Base-by-base conservation (phyloP, 495 filamentous ascomycete species). In the Rhypophila decipiens region DNA sequence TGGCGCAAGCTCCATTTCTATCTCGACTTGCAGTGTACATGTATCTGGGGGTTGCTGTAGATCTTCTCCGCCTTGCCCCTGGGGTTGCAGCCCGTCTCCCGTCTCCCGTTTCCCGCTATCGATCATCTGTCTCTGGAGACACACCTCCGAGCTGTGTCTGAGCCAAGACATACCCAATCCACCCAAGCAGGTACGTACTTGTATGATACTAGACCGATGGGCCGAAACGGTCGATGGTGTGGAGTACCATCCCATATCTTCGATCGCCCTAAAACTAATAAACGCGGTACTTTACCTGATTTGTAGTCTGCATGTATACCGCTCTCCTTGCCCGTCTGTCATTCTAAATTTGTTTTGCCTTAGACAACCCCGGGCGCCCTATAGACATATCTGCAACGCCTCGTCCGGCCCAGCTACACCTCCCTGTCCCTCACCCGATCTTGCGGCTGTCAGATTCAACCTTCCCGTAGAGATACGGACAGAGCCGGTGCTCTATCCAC, bases 121-220 rank as follows among this genome's bases (percentile, higher is more conserved):
- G 42, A 31, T 44, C 38, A 49, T 41, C 27, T 33, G 52, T 47
- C n/a, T n/a, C n/a, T n/a, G n/a, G n/a, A n/a, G n/a, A 46, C 55
- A 56, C 55, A 24, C 49, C 56, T 61, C 52, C 46, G n/a, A n/a
- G n/a, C 55, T 64, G 53, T 55, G 35, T 55, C 50, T 49, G 29
- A 52, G 39, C 43, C 46, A 44, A 51, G 48, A n/a, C n/a, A n/a
- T 24, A 12, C 22, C 40, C 21, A 17, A 11, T 21, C 24, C 39
- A 46, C 44, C 33, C 46, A n/a, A n/a, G n/a, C n/a, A 58, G 53
- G 59, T 62, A 62, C 53, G 58, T 64, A 55, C 31, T 47, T 31
- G 27, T n/a, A n/a, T n/a, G n/a, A n/a, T n/a, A n/a, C 51, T 46
- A 45, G 18, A 42, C 2, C 52, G 44, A 46, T 20, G 42, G 31